Percentiles rank a stretch among this genome's conserved stretches.
These are phyloP conservation scores for Quercus alba DNA, from an alignment of 306 rosid genomes.

Conservation along the genomic window DNA sequence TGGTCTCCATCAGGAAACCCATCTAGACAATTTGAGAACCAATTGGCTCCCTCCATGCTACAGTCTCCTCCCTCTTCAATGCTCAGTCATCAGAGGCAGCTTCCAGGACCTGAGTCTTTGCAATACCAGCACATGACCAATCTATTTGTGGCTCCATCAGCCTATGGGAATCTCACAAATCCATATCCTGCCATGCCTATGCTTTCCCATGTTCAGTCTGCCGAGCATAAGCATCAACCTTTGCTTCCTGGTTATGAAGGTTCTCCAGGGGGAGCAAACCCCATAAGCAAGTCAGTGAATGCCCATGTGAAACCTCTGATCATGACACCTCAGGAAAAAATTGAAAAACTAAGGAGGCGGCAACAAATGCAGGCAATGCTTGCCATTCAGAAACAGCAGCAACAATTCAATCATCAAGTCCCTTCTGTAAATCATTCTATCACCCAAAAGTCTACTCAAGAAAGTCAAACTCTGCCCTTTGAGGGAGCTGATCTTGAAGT, in stretches of 20 bases:
- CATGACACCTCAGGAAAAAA: conserved; percentile 96
- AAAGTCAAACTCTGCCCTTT: conserved; percentile 47
- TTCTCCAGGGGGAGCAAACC: conserved; percentile 37
- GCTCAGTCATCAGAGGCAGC: conserved; percentile 43
- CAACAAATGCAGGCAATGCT: conserved; percentile 96
- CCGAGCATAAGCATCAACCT: conserved; percentile 46
- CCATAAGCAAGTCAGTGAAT: conserved; percentile 40
- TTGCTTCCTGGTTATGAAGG: conserved; percentile 40
- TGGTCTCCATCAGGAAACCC: conserved; percentile 54
- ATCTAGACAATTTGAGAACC: conserved; percentile 53
- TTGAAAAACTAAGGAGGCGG: conserved; percentile 87
- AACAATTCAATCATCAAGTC: conserved; percentile 62
- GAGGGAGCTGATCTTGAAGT: conserved; percentile 46
- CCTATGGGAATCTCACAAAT: conserved; percentile 46
- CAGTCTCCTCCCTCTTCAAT: conserved; percentile 56
- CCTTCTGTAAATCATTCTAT: conserved; percentile 36
- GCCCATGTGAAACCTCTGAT: conserved; percentile 40
- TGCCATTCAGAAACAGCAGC: conserved; percentile 85
- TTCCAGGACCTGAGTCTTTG: conserved; percentile 48
- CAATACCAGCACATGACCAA: conserved; percentile 50
- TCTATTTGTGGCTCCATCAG: conserved; percentile 44
- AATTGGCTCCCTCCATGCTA: conserved; percentile 35
- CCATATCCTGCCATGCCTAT: conserved; percentile 59
- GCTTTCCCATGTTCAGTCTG: conserved; percentile 51
- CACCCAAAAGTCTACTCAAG: conserved; percentile 37